phyloP scores from a whole-genome alignment of 805 yeast genomes.

The Ogataea neopini region DNA sequence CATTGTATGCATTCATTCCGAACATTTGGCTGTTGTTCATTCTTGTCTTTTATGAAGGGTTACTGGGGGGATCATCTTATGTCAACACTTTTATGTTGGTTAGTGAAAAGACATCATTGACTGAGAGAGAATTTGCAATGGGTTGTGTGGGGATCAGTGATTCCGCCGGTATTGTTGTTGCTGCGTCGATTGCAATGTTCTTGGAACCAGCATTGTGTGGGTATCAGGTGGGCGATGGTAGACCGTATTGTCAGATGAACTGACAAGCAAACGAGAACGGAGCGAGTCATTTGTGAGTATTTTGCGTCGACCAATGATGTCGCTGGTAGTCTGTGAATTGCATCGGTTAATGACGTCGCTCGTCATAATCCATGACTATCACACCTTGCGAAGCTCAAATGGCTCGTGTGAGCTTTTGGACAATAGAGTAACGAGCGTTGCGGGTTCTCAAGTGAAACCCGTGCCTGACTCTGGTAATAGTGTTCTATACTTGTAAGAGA shows the following conservation, averaged over 20 bases:
- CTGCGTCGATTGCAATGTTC: slow-evolving; percentile 74
- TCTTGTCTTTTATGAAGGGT: slow-evolving; percentile 80
- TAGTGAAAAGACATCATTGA: slow-evolving; percentile 52
- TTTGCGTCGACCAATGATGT: no score
- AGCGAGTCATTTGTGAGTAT: neutral
- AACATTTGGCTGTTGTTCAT: slow-evolving; percentile 61
- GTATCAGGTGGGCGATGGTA: slow-evolving; percentile 67
- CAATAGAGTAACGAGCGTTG: no score
- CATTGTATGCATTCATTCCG: slow-evolving; percentile 57
- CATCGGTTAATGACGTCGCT: no score
- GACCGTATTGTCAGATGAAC: slow-evolving; percentile 72
- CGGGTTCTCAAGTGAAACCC: no score
- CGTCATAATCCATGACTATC: no score
- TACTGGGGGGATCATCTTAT: slow-evolving; percentile 88
- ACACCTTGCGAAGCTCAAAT: no score
- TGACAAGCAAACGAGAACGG: slow-evolving; percentile 18
- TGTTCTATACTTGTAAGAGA: no score
- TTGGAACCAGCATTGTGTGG: slow-evolving; percentile 73
- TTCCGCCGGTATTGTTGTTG: slow-evolving; percentile 78
- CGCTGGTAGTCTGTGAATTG: no score
- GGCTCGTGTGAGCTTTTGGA: no score
- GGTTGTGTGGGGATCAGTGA: slow-evolving; percentile 86
- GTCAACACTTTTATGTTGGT: slow-evolving; percentile 85
- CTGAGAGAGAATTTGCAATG: slow-evolving; percentile 72
- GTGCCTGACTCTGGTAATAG: no score